Percentiles rank a stretch among this genome's conserved stretches.
These are phyloP conservation scores for Rutidosis leptorrhynchoides DNA, from an alignment of 129 eudicot species.

Conservation along the genomic window DNA sequence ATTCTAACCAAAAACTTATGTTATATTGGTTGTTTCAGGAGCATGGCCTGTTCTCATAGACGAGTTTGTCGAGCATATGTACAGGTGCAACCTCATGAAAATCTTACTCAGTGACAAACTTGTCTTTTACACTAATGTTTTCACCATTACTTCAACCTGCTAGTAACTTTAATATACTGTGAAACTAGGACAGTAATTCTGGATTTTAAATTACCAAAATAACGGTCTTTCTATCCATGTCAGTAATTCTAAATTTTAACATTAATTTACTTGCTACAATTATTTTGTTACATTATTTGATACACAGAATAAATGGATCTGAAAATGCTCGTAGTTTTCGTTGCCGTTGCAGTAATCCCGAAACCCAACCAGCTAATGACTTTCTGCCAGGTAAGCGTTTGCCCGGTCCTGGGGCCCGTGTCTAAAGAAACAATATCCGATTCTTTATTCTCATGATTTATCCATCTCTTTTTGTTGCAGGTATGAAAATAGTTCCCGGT, in stretches of 20 bases:
- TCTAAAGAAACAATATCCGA: not conserved
- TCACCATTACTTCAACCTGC: not conserved
- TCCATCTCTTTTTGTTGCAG: conserved; percentile 31
- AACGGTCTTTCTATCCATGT: not conserved
- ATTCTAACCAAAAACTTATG: not conserved
- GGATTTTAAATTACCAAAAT: not conserved
- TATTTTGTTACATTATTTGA: not conserved
- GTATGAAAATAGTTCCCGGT: conserved; percentile 72
- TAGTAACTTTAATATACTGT: not conserved
- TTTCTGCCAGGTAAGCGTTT: conserved; percentile 51
- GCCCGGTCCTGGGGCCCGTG: not conserved
- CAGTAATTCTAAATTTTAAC: not conserved
- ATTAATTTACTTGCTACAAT: not conserved
- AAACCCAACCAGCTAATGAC: conserved; percentile 42
- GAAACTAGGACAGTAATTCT: not conserved
- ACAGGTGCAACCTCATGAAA: conserved; percentile 33
- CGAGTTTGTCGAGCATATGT: conserved; percentile 98
- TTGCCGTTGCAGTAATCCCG: conserved; percentile 58
- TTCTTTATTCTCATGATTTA: not conserved
- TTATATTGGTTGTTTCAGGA: conserved; percentile 42
- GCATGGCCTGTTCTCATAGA: conserved; percentile 96
- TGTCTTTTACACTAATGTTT: not conserved
- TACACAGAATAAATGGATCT: conserved; percentile 57
- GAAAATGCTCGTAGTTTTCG: conserved; percentile 28
- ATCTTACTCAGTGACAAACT: not conserved